Evolutionary conservation across 768 basidiomycete species (phyloP).

Genomic region (Hygrocybe punicea): DNA sequence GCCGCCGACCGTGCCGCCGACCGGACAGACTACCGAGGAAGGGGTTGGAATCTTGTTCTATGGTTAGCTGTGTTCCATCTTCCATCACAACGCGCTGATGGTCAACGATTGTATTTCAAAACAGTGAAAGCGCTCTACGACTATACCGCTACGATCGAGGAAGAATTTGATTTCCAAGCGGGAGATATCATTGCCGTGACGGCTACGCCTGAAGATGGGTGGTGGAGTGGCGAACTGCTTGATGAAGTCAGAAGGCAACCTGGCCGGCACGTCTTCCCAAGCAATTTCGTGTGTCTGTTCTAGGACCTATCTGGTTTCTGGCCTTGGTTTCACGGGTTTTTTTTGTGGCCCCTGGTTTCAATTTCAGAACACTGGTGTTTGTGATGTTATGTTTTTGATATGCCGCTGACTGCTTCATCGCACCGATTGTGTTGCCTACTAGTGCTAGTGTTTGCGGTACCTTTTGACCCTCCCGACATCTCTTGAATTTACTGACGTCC

Average conservation of each 20-base stretch:
- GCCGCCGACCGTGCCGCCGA: constrained; percentile 38
- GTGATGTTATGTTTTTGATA: too few species aligned
- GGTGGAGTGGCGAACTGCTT: constrained; percentile 93
- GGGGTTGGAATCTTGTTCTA: constrained; percentile 84
- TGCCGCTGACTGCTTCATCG: too few species aligned
- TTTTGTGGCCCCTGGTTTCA: constrained; percentile 3
- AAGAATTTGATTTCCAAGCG: constrained; percentile 94
- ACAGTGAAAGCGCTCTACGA: constrained; percentile 88
- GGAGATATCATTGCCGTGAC: constrained; percentile 97
- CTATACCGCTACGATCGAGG: constrained; percentile 77
- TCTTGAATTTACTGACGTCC: too few species aligned
- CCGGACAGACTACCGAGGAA: constrained; percentile 76
- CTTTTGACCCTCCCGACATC: too few species aligned
- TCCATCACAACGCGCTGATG: not conserved
- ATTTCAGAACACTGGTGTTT: not conserved
- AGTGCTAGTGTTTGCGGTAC: too few species aligned
- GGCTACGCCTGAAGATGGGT: constrained; percentile 90
- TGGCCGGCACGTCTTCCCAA: constrained; percentile 80
- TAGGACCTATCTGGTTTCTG: constrained; percentile 28
- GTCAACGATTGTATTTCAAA: constrained; percentile 11
- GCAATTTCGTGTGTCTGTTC: constrained; percentile 83
- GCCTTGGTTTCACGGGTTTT: too few species aligned
- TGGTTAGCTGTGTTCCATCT: constrained; percentile 48
- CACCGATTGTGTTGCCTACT: too few species aligned
- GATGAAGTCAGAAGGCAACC: constrained; percentile 68